phyloP scores from a whole-genome alignment of 345 rosid genomes.

The Camelina neglecta region DNA sequence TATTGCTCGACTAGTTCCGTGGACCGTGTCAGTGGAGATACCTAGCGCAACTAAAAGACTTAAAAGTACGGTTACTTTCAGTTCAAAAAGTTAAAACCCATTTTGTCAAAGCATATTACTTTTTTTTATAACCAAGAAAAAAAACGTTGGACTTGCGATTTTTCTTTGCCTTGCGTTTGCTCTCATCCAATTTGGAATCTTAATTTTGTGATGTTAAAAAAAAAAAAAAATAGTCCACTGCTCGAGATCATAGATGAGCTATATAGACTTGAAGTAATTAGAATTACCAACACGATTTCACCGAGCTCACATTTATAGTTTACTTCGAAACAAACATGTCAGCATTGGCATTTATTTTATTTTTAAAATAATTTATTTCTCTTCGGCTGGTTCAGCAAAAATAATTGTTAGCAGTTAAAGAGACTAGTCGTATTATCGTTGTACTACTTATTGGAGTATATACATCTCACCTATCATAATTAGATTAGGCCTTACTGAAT shows the following conservation, averaged over 20 bases:
- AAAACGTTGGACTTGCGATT: background rate
- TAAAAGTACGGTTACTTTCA: background rate
- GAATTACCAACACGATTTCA: background rate
- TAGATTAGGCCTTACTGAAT: constrained; percentile 66
- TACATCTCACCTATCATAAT: constrained; percentile 48
- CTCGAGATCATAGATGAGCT: too few relatives aligned
- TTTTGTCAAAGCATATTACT: background rate
- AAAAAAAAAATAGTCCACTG: background rate
- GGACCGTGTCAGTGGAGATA: background rate
- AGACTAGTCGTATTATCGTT: constrained; percentile 8
- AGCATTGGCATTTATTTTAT: background rate
- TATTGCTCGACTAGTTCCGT: background rate
- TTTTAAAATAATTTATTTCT: background rate
- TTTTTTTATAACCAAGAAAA: background rate
- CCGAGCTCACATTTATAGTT: background rate
- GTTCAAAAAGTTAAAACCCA: background rate
- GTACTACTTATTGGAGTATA: background rate
- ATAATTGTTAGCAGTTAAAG: constrained; percentile 3
- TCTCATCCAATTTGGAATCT: background rate
- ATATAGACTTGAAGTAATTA: too few relatives aligned
- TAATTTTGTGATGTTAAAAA: background rate
- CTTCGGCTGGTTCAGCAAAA: constrained; percentile 21
- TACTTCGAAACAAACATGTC: background rate
- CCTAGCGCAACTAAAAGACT: background rate
- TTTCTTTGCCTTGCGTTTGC: background rate